These are phyloP conservation scores for Claviceps sp. DNA, from an alignment of 2,329 filamentous ascomycete species.

Conservation along the genomic window DNA sequence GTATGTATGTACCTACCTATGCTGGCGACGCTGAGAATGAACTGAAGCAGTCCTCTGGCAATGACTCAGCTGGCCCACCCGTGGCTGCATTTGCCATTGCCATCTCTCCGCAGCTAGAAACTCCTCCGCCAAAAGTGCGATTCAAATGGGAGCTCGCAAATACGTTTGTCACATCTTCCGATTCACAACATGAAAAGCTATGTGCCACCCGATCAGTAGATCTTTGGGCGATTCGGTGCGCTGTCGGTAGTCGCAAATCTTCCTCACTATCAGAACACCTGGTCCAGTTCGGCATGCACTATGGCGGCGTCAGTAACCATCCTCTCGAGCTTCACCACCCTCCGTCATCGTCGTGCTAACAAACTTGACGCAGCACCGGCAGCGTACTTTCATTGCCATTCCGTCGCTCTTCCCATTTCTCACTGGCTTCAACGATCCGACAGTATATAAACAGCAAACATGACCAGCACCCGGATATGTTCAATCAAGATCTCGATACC, in stretches of 20 bases:
- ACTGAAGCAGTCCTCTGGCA: no score
- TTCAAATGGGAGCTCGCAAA: neutral
- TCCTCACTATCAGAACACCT: neutral
- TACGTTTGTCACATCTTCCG: neutral
- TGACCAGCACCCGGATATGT: conserved; percentile 97
- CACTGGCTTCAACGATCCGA: conserved; percentile 70
- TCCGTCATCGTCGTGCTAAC: neutral
- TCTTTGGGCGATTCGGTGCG: neutral
- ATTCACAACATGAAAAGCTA: neutral
- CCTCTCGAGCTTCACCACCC: neutral
- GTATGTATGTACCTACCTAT: no score
- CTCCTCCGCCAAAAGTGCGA: neutral
- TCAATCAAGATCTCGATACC: conserved; percentile 68
- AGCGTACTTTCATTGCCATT: conserved; percentile 75
- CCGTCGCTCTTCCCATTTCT: conserved; percentile 67
- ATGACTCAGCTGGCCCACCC: no score
- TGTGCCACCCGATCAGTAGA: neutral
- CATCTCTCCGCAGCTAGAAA: no score
- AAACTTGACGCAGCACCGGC: conserved; percentile 15
- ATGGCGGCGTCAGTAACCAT: conserved; percentile 3
- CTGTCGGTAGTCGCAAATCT: neutral
- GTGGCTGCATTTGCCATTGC: no score
- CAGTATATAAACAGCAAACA: conserved; percentile 97
- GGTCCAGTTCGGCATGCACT: neutral
- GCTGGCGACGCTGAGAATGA: no score